Evolutionary conservation across 768 basidiomycete species (phyloP), one percentile per base, ranked within the genome.

Genomic region (Tylopilus cervinicoccineus): DNA sequence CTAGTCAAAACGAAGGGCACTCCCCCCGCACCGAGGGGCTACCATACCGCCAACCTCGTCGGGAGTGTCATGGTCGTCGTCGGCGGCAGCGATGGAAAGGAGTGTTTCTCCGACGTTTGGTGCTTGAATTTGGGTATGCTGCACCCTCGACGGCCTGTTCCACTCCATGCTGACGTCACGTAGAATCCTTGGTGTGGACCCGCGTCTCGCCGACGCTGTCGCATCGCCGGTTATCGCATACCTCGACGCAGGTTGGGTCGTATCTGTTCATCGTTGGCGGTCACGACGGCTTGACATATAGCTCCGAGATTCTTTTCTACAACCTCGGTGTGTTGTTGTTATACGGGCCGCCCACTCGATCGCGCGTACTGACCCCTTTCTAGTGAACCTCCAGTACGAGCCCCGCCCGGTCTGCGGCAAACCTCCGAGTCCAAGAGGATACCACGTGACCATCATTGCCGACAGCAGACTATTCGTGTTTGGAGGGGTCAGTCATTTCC

Each of bases 261-360:
- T 94, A 91, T 62, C 78, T 97, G 1, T 93, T 94, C 70, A 76
- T 95, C 45, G 74, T 85, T 37, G 93, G 93, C 0, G 94, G 94
- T 3, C 93, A 95, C 68, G 86, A 94, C 54, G 88, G 89, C 5
- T 66, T 70, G 11, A 72, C 82, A 40, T 96, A 96, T 63, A 76
- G 72, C 28, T 76, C 77, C 2, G 87, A 94, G 11, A 72, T 95
- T 6, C 72, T 91, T 16, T 72, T 90, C 5, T 93, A 93, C 68
- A 93, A 96, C 60, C 82, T 97, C 29, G 88, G 93, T 93, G 52
- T 27, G 69, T 58, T n/a, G n/a, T 34, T 33, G 27, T 32, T n/a
- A 36, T 19, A 9, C n/a, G 20, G 26, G 17, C 13, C 6, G 1
- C 7, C 32, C 9, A n/a, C 24, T 46, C 1, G 9, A n/a, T 7